Conservation (phyloP, 73 alveolate genomes). For the Blepharisma stoltei region DNA sequence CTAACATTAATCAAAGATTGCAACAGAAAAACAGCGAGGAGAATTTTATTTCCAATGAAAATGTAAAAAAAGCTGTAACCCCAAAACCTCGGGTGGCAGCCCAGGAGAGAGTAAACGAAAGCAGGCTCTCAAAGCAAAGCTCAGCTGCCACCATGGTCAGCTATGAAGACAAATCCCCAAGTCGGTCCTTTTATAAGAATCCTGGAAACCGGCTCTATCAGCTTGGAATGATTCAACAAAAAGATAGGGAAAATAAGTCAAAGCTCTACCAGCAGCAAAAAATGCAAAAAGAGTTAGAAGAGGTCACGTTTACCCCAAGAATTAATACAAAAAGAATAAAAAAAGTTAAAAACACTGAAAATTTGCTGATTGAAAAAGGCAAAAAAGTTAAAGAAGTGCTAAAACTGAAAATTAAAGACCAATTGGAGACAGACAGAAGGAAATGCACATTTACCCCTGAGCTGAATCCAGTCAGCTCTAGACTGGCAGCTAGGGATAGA, state of each 20-base stretch:
- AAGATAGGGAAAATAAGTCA: neutral
- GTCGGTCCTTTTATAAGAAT: neutral
- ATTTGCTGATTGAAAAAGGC: neutral
- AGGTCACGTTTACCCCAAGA: slow-evolving; percentile 1
- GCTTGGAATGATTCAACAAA: neutral
- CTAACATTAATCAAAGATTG: no score
- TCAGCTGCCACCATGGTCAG: no score
- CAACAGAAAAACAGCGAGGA: no score
- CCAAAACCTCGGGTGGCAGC: no score
- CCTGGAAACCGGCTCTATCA: neutral
- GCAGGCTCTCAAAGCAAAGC: no score
- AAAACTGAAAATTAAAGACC: neutral
- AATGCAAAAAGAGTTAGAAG: neutral
- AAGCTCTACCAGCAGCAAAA: neutral
- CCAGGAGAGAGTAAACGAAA: no score
- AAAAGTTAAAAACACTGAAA: neutral
- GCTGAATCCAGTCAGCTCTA: slow-evolving; percentile 9
- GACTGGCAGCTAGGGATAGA: neutral
- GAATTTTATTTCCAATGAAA: no score
- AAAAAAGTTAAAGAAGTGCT: slow-evolving; percentile 4
- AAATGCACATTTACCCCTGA: slow-evolving; percentile 22
- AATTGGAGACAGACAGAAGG: neutral
- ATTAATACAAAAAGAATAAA: neutral
- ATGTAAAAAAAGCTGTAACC: no score
- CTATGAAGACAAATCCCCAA: no score